These are phyloP conservation scores for Sherardia arvensis DNA, from an alignment of 257 asterid species.

Conservation along the genomic window DNA sequence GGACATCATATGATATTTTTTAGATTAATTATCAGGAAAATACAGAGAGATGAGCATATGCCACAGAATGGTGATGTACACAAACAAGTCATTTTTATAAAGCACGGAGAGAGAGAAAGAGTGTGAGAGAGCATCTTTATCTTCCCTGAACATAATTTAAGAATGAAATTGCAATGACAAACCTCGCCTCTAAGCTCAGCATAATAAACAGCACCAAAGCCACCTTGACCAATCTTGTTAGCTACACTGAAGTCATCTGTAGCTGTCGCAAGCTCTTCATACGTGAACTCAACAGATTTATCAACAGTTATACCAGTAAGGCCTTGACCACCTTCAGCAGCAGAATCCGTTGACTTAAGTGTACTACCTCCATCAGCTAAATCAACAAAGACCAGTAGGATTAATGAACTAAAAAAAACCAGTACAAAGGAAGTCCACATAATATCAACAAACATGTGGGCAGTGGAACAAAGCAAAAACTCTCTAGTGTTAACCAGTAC, in stretches of 20 bases:
- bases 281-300: conserved; percentile 86
- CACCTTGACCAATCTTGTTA: conserved; percentile 93
- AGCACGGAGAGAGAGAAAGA: background rate
- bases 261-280: conserved; percentile 86
- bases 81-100: background rate
- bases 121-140: background rate
- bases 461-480: background rate
- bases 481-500: too few species aligned
- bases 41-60: background rate
- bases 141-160: background rate
- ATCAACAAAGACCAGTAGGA: conserved; percentile 9
- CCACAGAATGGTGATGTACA: background rate
- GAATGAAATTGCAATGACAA: conserved; percentile 18
- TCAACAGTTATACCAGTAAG: conserved; percentile 66
- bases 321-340: conserved; percentile 29
- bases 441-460: background rate
- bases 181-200: conserved; percentile 99
- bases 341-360: conserved; percentile 31
- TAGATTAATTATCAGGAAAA: background rate
- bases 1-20: background rate
- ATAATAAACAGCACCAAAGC: conserved; percentile 91
- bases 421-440: background rate
- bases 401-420: background rate
- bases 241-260: conserved; percentile 80
- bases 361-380: conserved; percentile 24